Percentiles rank a stretch among this genome's conserved stretches.
phyloP scores from a whole-genome alignment of 441 rosid species.

The Caryocar brasiliense region DNA sequence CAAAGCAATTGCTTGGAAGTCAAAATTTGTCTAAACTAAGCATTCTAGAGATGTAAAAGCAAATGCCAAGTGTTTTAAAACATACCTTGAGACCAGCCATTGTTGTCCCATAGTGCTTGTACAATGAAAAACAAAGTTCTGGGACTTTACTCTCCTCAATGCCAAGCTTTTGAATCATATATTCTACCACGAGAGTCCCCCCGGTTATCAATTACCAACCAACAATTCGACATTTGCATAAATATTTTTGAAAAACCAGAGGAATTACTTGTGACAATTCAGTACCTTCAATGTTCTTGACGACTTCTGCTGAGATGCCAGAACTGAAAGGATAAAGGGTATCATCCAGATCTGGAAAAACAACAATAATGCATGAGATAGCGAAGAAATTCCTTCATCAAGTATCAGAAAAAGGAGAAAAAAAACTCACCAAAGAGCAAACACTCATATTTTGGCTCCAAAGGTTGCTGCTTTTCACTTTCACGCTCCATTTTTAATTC shows the following conservation, averaged over 20 bases:
- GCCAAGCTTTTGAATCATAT: slow-evolving; percentile 58
- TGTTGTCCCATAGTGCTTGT: slow-evolving; percentile 67
- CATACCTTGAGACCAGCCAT: slow-evolving; percentile 85
- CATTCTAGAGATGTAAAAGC: neutral
- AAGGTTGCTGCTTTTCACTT: slow-evolving; percentile 20
- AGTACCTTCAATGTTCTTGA: slow-evolving; percentile 63
- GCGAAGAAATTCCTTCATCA: neutral
- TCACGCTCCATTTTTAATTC: slow-evolving; percentile 31
- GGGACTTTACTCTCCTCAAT: slow-evolving; percentile 43
- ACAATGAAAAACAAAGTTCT: slow-evolving; percentile 44
- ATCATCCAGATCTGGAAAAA: slow-evolving; percentile 80
- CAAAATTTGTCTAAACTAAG: neutral
- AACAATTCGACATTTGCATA: no score
- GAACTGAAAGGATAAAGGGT: slow-evolving; percentile 72
- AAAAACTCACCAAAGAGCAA: slow-evolving; percentile 70
- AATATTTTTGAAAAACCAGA: no score
- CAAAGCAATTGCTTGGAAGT: neutral
- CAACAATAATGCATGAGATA: neutral
- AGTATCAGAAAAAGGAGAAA: neutral
- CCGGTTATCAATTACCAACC: no score
- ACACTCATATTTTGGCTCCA: slow-evolving; percentile 46
- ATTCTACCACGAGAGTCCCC: no score
- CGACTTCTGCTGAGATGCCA: slow-evolving; percentile 50
- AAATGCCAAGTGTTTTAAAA: neutral
- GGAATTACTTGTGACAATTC: no score